phyloP scores from a whole-genome alignment of 2,329 filamentous ascomycete species.

The Aureobasidium sp. region DNA sequence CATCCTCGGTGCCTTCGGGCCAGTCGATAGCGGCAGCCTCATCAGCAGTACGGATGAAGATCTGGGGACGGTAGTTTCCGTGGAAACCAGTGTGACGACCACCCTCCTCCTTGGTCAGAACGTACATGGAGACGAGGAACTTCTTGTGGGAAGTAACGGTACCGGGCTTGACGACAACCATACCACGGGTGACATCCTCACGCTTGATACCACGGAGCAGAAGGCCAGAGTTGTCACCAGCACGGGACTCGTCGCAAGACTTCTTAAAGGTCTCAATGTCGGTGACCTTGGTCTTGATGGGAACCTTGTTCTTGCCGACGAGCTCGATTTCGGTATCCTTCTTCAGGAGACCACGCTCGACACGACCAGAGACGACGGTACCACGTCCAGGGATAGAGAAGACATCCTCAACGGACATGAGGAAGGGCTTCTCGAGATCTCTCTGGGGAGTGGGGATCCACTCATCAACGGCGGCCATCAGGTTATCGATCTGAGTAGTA shows the following conservation, averaged over 20 bases:
- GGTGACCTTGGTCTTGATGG: conserved; percentile 99
- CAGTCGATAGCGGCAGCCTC: conserved; percentile 82
- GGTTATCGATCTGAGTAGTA: conserved; percentile 87
- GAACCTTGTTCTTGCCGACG: conserved; percentile 81
- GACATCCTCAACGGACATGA: conserved; percentile 92
- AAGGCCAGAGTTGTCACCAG: conserved; percentile 98
- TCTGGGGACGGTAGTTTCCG: conserved; percentile 96
- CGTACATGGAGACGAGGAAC: conserved; percentile 97
- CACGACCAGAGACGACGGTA: conserved; percentile 96
- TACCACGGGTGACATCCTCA: conserved; percentile 94
- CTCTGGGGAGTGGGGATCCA: conserved; percentile 98
- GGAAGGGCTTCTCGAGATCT: conserved; percentile 97
- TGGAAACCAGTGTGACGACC: conserved; percentile 97
- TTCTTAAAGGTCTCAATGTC: conserved; percentile 99
- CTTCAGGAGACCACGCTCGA: conserved; percentile 96
- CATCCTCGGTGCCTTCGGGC: conserved; percentile 84
- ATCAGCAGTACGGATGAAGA: conserved; percentile 94
- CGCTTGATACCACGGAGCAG: conserved; percentile 96
- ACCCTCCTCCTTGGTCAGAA: conserved; percentile 97
- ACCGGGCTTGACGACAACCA: conserved; percentile 91
- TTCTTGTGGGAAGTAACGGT: conserved; percentile 87
- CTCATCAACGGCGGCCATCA: conserved; percentile 87
- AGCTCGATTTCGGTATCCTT: conserved; percentile 95
- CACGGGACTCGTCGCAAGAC: conserved; percentile 95
- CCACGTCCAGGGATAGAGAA: conserved; percentile 79